Base-by-base conservation (phyloP, 371 early-diverging fungal genomes). In the Mortierella sp. region DNA sequence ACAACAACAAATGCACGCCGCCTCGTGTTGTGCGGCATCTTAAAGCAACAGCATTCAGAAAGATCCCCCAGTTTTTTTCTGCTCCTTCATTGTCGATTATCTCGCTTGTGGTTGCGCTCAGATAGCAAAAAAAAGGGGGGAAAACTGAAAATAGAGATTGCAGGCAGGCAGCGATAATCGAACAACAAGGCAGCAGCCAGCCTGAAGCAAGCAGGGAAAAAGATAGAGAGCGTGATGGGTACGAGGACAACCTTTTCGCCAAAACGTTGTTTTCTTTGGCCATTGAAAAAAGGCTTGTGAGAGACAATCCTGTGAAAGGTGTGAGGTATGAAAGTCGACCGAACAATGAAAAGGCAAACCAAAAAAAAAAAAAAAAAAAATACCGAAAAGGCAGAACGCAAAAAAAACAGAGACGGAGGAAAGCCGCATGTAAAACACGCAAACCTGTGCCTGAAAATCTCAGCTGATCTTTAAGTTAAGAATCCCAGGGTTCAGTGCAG, bases 71-170 rank as follows among this genome's bases (percentile, higher is more conserved):
- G 57, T 57, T 57, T 57, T 57, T 57, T 13, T 34, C 11, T 19
- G 2, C 6, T 31, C 31, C 5, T 19, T 61, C 50, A 19, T 19
- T 16, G 24, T 59, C 59, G 59, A 59, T 61, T 50, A 16, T 50
- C 50, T 28, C 43, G 43, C 43, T 61, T 61, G 61, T 61, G 61
- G 24, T 24, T 24, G 43, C 67, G 40, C 67, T 67, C 67, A 67
- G 67, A 24, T 40, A 67, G 24, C 67, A 67, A 11, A 24, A 21
- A 34, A 40, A 37, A 37, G 2, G 34, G 21, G 16, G 14, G 16
- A 28, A 11, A 57, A 3, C 2, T 28, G n/a, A 11, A 28, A 28
- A 8, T 8, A 13, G 57, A 21, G 9, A 21, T 6, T 40, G 43
- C 43, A 40, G 6, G 43, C 43, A 37, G 2, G 34, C 24, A 10